Conservation (phyloP, 2,329 filamentous ascomycete genomes). For the Domatiomyces globalis region DNA sequence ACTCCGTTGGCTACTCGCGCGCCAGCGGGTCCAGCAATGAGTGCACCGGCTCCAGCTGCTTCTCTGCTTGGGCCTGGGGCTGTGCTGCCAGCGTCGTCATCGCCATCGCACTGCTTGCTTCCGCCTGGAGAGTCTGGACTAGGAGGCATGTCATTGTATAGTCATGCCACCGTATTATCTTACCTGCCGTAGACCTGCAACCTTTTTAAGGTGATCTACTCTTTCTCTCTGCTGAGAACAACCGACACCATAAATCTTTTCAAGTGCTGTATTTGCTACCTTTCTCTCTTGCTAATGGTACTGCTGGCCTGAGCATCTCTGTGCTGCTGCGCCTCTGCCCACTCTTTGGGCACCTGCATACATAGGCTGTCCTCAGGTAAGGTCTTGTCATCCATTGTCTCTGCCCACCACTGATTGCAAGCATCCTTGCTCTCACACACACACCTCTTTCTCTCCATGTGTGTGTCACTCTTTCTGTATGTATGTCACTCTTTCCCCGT, state of each 20-base stretch:
- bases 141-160: slow-evolving; percentile 58
- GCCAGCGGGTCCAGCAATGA: slow-evolving; percentile 31
- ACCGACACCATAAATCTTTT: not conserved
- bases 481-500: too few relatives aligned
- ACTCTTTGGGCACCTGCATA: too few relatives aligned
- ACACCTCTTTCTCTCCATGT: too few relatives aligned
- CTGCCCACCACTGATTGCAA: too few relatives aligned
- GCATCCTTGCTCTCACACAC: too few relatives aligned
- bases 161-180: not conserved
- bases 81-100: slow-evolving; percentile 57
- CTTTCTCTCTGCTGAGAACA: too few relatives aligned
- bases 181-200: not conserved
- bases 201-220: not conserved
- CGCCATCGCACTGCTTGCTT: slow-evolving; percentile 56
- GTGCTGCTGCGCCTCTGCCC: too few relatives aligned
- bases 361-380: too few relatives aligned
- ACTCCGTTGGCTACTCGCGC: slow-evolving; percentile 41
- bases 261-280: not conserved
- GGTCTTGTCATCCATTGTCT: too few relatives aligned
- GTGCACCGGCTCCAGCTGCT: slow-evolving; percentile 73
- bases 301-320: not conserved
- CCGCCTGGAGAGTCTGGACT: slow-evolving; percentile 79
- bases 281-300: not conserved
- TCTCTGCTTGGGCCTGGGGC: slow-evolving; percentile 78
- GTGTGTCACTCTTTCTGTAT: too few relatives aligned